Percentiles rank a stretch among this genome's conserved stretches.
Conservation (phyloP, 2,329 filamentous ascomycete genomes). For the Cordyceps javanica region DNA sequence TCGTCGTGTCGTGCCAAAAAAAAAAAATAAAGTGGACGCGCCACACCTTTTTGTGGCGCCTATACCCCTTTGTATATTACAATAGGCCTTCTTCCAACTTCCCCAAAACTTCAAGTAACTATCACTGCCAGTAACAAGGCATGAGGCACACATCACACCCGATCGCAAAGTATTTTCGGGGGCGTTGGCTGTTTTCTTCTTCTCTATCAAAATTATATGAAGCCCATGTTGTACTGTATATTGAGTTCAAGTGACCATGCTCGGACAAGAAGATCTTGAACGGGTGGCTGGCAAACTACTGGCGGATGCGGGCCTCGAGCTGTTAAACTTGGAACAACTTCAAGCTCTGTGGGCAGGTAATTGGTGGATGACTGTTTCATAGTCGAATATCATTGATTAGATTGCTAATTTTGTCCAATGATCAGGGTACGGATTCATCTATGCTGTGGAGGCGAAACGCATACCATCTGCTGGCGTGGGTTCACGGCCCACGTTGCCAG, state of each 20-base stretch:
- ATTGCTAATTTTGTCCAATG: neutral
- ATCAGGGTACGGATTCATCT: slow-evolving; percentile 49
- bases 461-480: slow-evolving; percentile 15
- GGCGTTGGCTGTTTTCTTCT: no score
- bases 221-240: neutral
- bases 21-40: no score
- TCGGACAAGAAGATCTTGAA: neutral
- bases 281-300: slow-evolving; percentile 22
- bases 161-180: no score
- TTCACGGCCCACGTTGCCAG: slow-evolving; percentile 1
- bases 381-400: neutral
- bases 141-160: no score
- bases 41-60: no score
- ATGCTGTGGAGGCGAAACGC: slow-evolving; percentile 41
- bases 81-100: no score
- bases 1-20: no score
- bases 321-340: slow-evolving; percentile 31
- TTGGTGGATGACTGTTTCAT: neutral
- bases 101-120: no score
- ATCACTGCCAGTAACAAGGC: no score
- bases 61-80: no score
- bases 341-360: slow-evolving; percentile 41
- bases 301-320: slow-evolving; percentile 32
- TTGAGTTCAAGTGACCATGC: neutral
- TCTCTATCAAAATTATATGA: neutral